Percentiles rank a stretch among this genome's conserved stretches.
phyloP scores from a whole-genome alignment of 2,329 filamentous ascomycete genomes.

The Colletotrichum noveboracense region DNA sequence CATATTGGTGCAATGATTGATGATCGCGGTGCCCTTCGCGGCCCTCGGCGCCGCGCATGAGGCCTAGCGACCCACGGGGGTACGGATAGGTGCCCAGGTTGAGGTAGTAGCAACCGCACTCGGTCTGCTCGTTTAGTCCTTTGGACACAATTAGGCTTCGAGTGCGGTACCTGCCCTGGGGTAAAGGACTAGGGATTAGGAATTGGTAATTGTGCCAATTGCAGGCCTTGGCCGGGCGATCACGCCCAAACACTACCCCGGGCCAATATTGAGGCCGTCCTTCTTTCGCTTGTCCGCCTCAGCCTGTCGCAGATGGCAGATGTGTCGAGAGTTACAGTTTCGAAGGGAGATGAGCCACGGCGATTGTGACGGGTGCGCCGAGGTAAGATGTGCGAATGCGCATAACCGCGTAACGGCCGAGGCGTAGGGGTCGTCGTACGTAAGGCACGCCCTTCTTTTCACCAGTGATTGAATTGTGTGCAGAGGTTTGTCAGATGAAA shows the following conservation, averaged over 20 bases:
- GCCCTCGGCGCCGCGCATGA: neutral
- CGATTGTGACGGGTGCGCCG: neutral
- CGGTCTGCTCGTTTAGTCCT: neutral
- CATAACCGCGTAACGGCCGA: neutral
- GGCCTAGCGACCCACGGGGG: neutral
- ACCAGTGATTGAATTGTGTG: too few relatives aligned
- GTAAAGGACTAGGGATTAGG: neutral
- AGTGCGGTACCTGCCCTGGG: neutral
- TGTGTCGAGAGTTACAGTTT: neutral
- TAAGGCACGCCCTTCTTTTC: neutral
- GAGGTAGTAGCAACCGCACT: conserved; percentile 14
- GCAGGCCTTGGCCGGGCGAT: conserved; percentile 1
- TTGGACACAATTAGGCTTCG: neutral
- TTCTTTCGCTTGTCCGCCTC: neutral
- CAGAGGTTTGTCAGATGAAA: neutral
- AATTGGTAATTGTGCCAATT: conserved; percentile 7
- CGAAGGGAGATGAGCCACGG: neutral
- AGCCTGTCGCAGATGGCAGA: conserved; percentile 1
- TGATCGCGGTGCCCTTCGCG: neutral
- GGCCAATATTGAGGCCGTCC: conserved; percentile 5
- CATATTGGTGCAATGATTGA: neutral
- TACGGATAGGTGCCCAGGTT: neutral
- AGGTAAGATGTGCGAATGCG: neutral
- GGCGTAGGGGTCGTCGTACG: neutral
- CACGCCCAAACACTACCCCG: neutral